Evolutionary conservation across 495 filamentous ascomycete species (phyloP).

Genomic region (Antarctomyces pellizariae): DNA sequence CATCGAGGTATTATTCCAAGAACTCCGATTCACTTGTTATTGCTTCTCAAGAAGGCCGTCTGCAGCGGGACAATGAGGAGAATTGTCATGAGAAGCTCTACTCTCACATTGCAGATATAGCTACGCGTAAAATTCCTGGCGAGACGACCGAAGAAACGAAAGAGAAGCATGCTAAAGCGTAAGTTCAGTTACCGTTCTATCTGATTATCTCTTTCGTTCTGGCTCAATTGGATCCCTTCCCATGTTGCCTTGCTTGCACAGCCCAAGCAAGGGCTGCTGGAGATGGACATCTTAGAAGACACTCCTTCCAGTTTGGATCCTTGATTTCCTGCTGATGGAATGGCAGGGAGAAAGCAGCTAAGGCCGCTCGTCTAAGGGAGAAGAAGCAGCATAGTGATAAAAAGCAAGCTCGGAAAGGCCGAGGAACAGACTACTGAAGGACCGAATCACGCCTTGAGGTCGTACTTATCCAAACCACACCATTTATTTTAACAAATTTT

Average conservation of each 20-base stretch:
- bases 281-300: conserved; percentile 13
- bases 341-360: conserved; percentile 44
- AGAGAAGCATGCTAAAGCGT: conserved; percentile 39
- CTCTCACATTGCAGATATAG: conserved; percentile 28
- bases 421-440: conserved; percentile 10
- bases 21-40: conserved; percentile 32
- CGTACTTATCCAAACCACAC: no score
- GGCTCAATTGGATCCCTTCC: not conserved
- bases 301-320: conserved; percentile 2
- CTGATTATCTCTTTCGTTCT: not conserved
- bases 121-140: conserved; percentile 30
- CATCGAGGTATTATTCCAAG: conserved; percentile 45
- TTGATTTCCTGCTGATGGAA: conserved; percentile 4
- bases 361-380: conserved; percentile 37
- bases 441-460: no score
- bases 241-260: conserved; percentile 2
- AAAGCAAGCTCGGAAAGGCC: conserved; percentile 42
- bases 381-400: conserved; percentile 69
- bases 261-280: conserved; percentile 15
- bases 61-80: conserved; percentile 38
- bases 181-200: conserved; percentile 14
- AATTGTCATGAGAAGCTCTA: conserved; percentile 39
- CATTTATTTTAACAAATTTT: no score
- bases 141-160: conserved; percentile 37
- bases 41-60: conserved; percentile 47